Percentiles rank a stretch among this genome's conserved stretches.
phyloP scores from a whole-genome alignment of 192 early-diverging fungal species.

The Mortierella alpina region DNA sequence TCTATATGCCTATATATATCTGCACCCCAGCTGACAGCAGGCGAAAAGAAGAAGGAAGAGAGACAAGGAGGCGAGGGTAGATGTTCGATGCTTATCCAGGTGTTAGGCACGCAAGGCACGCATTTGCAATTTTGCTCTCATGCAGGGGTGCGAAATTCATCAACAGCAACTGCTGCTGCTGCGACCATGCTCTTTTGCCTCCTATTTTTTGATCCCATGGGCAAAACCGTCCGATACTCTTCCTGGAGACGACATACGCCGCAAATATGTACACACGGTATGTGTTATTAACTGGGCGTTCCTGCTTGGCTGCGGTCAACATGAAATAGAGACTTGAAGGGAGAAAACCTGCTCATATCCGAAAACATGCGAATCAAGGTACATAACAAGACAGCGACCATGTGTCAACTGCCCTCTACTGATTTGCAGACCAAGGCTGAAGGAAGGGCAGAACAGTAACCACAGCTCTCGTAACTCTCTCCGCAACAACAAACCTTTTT shows the following conservation, averaged over 20 bases:
- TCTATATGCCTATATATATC: no score
- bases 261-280: no score
- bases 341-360: constrained; percentile 48
- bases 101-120: no score
- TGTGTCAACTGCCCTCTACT: background rate
- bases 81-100: no score
- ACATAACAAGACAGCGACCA: background rate
- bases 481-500: background rate
- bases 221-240: background rate
- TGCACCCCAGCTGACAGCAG: no score
- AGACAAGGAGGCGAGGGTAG: background rate
- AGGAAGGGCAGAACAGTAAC: no score
- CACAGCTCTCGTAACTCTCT: no score
- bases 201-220: constrained; percentile 17
- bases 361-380: constrained; percentile 55
- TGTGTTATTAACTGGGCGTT: no score
- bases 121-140: no score
- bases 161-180: no score
- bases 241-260: no score
- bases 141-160: background rate
- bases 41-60: background rate
- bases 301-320: background rate
- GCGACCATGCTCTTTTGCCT: background rate
- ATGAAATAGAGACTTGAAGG: constrained; percentile 35
- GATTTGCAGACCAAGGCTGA: background rate